These are phyloP conservation scores for Austroboletus eburneus DNA, from an alignment of 768 basidiomycete species.

Conservation along the genomic window DNA sequence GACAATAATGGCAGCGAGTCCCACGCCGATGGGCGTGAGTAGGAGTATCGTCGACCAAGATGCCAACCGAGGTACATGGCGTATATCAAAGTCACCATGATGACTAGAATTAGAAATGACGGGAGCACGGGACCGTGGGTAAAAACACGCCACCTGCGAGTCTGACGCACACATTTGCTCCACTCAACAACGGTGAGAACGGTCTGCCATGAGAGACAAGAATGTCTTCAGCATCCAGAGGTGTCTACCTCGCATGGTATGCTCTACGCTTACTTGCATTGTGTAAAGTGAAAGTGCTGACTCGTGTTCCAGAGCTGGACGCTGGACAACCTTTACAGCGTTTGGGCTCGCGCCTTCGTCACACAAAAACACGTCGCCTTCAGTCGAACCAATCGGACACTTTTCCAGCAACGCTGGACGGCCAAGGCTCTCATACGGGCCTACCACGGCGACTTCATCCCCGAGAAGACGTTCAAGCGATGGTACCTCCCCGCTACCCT, in stretches of 20 bases:
- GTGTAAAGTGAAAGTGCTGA: slow-evolving; percentile 1
- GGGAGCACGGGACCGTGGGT: too few species aligned
- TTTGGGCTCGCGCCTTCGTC: slow-evolving; percentile 73
- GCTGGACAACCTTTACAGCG: slow-evolving; percentile 83
- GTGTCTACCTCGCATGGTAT: slow-evolving; percentile 80
- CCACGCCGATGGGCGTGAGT: slow-evolving; percentile 4
- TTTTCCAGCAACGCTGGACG: slow-evolving; percentile 91
- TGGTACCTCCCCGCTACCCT: slow-evolving; percentile 89
- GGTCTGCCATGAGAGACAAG: slow-evolving; percentile 43
- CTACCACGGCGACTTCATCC: slow-evolving; percentile 94
- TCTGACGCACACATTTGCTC: background rate
- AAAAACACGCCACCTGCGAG: too few species aligned
- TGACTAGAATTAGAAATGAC: background rate
- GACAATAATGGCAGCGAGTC: slow-evolving; percentile 5
- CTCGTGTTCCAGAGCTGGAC: slow-evolving; percentile 72
- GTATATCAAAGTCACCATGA: slow-evolving; percentile 18
- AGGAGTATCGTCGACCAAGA: slow-evolving; percentile 8
- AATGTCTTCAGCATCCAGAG: slow-evolving; percentile 42
- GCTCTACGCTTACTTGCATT: slow-evolving; percentile 10
- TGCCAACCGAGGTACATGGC: slow-evolving; percentile 17
- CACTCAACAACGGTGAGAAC: background rate
- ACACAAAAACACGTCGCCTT: slow-evolving; percentile 46
- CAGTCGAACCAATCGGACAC: slow-evolving; percentile 49
- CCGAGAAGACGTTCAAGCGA: slow-evolving; percentile 88
- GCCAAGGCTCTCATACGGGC: slow-evolving; percentile 84